These are phyloP conservation scores for Galeopsis tetrahit DNA, from an alignment of 257 asterid species.

Conservation along the genomic window DNA sequence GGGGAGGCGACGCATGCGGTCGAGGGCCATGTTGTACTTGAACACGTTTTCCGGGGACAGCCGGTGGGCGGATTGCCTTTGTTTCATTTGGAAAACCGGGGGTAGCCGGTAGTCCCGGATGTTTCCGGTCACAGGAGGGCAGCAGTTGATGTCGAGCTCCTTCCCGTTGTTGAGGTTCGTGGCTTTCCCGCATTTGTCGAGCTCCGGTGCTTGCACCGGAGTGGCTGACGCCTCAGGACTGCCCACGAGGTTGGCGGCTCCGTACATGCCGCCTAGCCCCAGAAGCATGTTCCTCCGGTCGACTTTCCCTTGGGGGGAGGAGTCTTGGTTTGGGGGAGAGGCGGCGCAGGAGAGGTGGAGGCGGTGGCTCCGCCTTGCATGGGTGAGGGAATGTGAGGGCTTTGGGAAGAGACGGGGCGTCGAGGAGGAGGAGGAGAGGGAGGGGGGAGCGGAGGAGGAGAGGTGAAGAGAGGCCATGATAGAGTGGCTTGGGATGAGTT, in stretches of 20 bases:
- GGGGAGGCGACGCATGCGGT: slow-evolving; percentile 38
- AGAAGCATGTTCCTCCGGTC: slow-evolving; percentile 38
- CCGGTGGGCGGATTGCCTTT: slow-evolving; percentile 39
- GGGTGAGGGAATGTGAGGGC: slow-evolving; percentile 31
- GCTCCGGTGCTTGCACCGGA: slow-evolving; percentile 28
- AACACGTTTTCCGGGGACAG: slow-evolving; percentile 29
- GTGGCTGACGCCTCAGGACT: slow-evolving; percentile 29
- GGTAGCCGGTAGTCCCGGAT: slow-evolving; percentile 36
- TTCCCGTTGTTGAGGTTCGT: slow-evolving; percentile 25
- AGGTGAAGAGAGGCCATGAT: slow-evolving; percentile 25
- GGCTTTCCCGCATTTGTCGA: slow-evolving; percentile 29
- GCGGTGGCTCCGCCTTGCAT: slow-evolving; percentile 24
- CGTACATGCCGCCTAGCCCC: slow-evolving; percentile 33
- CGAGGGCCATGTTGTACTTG: slow-evolving; percentile 39
- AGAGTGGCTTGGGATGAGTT: not conserved
- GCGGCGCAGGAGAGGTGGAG: slow-evolving; percentile 23
- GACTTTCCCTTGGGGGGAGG: slow-evolving; percentile 9
- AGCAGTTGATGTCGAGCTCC: slow-evolving; percentile 34
- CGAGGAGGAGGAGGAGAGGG: not conserved
- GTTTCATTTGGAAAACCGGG: slow-evolving; percentile 25
- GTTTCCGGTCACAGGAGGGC: slow-evolving; percentile 33
- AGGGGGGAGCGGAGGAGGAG: not conserved
- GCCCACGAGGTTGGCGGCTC: slow-evolving; percentile 25
- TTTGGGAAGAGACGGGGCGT: slow-evolving; percentile 29
- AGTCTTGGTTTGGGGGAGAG: not conserved